These are phyloP conservation scores for Aspergillus taichungensis DNA, from an alignment of 495 filamentous ascomycete genomes.

Conservation along the genomic window DNA sequence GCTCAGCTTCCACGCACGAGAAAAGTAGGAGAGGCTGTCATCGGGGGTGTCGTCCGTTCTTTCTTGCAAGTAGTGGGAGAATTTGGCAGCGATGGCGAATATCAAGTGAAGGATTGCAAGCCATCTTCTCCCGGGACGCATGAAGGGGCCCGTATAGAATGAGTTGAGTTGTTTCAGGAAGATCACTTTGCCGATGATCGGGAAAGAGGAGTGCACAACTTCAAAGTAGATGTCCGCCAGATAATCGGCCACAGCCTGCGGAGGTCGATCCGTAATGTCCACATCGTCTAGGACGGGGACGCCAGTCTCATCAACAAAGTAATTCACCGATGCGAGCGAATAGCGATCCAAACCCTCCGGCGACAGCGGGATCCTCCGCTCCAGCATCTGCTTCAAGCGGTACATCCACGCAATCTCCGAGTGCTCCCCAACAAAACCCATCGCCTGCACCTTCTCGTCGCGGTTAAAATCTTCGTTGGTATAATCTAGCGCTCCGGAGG, in stretches of 20 bases:
- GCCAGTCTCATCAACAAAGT: constrained; percentile 48
- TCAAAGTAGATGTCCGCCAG: constrained; percentile 49
- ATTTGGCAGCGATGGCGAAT: constrained; percentile 52
- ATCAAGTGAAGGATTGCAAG: constrained; percentile 55
- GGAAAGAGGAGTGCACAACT: constrained; percentile 48
- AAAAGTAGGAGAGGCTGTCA: constrained; percentile 47
- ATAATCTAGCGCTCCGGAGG: constrained; percentile 41
- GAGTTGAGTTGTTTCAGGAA: constrained; percentile 35
- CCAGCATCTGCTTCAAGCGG: constrained; percentile 32
- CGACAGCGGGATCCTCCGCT: constrained; percentile 11
- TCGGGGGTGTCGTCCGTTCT: constrained; percentile 2
- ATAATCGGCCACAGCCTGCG: constrained; percentile 39
- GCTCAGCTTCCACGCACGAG: constrained; percentile 48
- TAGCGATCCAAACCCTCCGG: constrained; percentile 15
- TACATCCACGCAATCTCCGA: constrained; percentile 56
- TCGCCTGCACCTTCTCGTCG: constrained; percentile 39
- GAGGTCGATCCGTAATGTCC: constrained; percentile 41
- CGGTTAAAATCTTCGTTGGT: constrained; percentile 52
- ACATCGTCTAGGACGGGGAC: constrained; percentile 33
- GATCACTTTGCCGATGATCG: constrained; percentile 45
- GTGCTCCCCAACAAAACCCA: constrained; percentile 55
- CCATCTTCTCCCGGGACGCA: constrained; percentile 41
- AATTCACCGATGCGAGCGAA: constrained; percentile 36
- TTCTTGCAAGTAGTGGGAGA: constrained; percentile 27
- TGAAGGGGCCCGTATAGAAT: constrained; percentile 25